Base-by-base conservation (phyloP, 768 basidiomycete genomes). In the Phaffia tasmanica region DNA sequence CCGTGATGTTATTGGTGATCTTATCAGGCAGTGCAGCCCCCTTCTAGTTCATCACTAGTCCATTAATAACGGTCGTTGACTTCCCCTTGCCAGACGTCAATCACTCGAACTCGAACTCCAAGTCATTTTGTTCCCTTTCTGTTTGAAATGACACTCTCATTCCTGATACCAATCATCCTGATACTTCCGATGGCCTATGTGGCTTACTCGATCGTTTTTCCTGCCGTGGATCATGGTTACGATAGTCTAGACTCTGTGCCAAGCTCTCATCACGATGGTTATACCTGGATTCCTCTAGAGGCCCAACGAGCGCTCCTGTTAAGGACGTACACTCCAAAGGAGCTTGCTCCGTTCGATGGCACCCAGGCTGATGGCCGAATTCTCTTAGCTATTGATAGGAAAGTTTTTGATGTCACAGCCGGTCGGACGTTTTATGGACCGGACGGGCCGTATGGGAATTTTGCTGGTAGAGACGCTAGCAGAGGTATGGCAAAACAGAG, bases 401-500 rank as follows among this genome's bases (percentile, higher is more conserved):
- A 80, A 46, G 93, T 98, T 63, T 99, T 94, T 75, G 95, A 99
- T 73, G 94, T 98, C 57, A 87, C 88, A 0, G 80, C 83, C 3
- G 94, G 94, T 29, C 81, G 85, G 71, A 86, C 82, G 73, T 99
- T 99, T 78, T 98, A 98, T 75, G 94, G 94, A 0, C 94, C 94
- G 25, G 94, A 85, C 72, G 94, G 93, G 0, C 89, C 92, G 83
- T 97, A 97, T 74, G 92, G 90, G 35, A 94, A 93, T 77, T 98
- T 99, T 79, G 93, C 95, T 2, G 95, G 94, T 6, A 78, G 93
- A 58, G 94, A 99, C 77, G 94, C 94, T 1, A 93, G 89, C 19
- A 80, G 93, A 48, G 93, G 94, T 5, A 93, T 98, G 88, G 94
- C 94, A 8, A 95, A 93, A 77, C 93, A 97, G 78, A 94, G 91